Evolutionary conservation across 495 filamentous ascomycete species (phyloP).

Genomic region (Opeltia flavorubescens): DNA sequence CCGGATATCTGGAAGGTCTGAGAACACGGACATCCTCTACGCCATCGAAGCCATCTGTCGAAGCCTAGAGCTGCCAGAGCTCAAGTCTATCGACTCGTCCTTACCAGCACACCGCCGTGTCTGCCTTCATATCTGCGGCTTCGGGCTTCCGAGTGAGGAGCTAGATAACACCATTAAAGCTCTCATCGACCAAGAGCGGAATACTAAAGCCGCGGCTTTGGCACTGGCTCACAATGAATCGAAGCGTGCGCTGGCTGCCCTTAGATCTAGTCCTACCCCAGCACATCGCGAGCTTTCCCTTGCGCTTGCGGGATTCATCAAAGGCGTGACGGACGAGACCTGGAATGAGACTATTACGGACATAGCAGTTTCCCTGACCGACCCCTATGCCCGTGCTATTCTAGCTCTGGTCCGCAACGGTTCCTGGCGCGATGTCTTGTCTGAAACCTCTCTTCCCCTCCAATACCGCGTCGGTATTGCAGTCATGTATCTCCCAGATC

Average conservation of each 20-base stretch:
- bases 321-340: conserved; percentile 38
- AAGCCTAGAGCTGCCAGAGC: conserved; percentile 31
- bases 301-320: conserved; percentile 38
- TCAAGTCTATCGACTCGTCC: conserved; percentile 40
- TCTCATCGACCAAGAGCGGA: conserved; percentile 42
- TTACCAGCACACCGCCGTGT: conserved; percentile 63
- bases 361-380: conserved; percentile 51
- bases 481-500: conserved; percentile 68
- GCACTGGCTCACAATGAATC: conserved; percentile 62
- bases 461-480: conserved; percentile 78
- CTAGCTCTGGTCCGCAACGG: conserved; percentile 84
- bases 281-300: conserved; percentile 38
- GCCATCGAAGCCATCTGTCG: conserved; percentile 38
- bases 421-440: conserved; percentile 70
- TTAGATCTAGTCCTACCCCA: conserved; percentile 30
- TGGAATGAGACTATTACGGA: conserved; percentile 40
- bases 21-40: conserved; percentile 26
- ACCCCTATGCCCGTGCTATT: conserved; percentile 78
- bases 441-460: conserved; percentile 70
- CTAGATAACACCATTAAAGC: conserved; percentile 47
- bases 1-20: conserved; percentile 4
- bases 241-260: conserved; percentile 33
- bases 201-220: conserved; percentile 69
- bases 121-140: conserved; percentile 66
- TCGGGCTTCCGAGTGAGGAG: conserved; percentile 46